Conservation (phyloP, 805 yeast species). For the Monosporozyma unispora region DNA sequence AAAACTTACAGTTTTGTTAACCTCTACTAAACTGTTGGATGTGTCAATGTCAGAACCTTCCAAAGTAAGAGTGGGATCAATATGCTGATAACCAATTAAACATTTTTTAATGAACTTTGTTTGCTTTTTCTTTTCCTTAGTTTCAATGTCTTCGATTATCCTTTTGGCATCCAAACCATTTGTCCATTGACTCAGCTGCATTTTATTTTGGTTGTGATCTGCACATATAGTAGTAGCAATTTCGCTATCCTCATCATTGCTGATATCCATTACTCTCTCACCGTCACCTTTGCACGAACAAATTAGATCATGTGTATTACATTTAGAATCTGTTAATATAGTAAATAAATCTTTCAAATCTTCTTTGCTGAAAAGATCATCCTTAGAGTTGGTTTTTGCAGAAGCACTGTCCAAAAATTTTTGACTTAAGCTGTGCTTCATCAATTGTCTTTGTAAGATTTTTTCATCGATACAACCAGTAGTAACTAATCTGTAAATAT, state of each 20-base stretch:
- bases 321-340: conserved; percentile 37
- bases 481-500: conserved; percentile 71
- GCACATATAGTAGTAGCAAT: conserved; percentile 10
- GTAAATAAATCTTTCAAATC: conserved; percentile 74
- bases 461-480: conserved; percentile 92
- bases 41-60: conserved; percentile 14
- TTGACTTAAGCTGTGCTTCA: conserved; percentile 71
- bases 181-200: conserved; percentile 35
- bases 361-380: conserved; percentile 56
- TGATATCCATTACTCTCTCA: conserved; percentile 15
- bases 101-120: conserved; percentile 46
- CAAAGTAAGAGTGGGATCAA: conserved; percentile 36
- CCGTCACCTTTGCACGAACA: conserved; percentile 58
- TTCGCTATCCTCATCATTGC: neutral
- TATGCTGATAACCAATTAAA: conserved; percentile 53
- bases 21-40: conserved; percentile 12
- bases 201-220: conserved; percentile 2
- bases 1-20: conserved; percentile 15
- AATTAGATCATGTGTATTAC: conserved; percentile 73
- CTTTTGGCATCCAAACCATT: conserved; percentile 43
- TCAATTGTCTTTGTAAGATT: conserved; percentile 82
- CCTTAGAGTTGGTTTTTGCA: conserved; percentile 34
- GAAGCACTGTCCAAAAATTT: conserved; percentile 43
- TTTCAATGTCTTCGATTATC: conserved; percentile 16
- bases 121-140: conserved; percentile 23